Conservation (phyloP, 83 land plant species). For the Isoetes engelmannii region DNA sequence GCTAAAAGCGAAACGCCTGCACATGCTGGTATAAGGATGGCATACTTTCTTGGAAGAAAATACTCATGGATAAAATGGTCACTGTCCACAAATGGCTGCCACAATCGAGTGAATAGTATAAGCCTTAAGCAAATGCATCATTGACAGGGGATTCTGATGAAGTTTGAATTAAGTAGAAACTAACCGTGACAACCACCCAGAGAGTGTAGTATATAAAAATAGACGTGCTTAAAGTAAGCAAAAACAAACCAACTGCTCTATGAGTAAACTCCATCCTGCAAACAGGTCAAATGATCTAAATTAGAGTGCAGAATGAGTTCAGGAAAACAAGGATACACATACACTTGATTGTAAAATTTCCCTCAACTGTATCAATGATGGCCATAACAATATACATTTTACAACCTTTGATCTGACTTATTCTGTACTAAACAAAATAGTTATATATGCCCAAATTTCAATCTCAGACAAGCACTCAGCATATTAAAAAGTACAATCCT, state of each 20-base stretch:
- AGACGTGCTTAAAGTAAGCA: constrained; percentile 48
- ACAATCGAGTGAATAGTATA: constrained; percentile 4
- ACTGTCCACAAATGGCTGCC: constrained; percentile 83
- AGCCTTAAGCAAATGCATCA: background rate
- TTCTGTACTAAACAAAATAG: too few species aligned
- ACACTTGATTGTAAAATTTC: too few species aligned
- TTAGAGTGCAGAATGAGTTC: too few species aligned
- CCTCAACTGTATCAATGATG: too few species aligned
- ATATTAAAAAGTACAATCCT: too few species aligned
- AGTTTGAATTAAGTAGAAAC: constrained; percentile 9
- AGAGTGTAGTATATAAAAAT: constrained; percentile 81
- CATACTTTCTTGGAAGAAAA: constrained; percentile 70
- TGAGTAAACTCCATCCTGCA: constrained; percentile 64
- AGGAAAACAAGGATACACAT: too few species aligned
- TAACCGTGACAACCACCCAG: constrained; percentile 89
- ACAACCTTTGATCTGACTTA: too few species aligned
- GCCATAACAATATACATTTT: too few species aligned
- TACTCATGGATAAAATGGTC: constrained; percentile 84
- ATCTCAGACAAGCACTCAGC: too few species aligned
- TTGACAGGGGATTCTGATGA: background rate
- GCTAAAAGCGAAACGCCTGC: constrained; percentile 64
- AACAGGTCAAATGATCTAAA: too few species aligned
- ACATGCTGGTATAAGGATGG: constrained; percentile 67
- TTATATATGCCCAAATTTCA: too few species aligned
- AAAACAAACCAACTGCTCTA: constrained; percentile 55